Base-by-base conservation (phyloP, 2,329 filamentous ascomycete genomes). In the Exophiala xenobiotica region DNA sequence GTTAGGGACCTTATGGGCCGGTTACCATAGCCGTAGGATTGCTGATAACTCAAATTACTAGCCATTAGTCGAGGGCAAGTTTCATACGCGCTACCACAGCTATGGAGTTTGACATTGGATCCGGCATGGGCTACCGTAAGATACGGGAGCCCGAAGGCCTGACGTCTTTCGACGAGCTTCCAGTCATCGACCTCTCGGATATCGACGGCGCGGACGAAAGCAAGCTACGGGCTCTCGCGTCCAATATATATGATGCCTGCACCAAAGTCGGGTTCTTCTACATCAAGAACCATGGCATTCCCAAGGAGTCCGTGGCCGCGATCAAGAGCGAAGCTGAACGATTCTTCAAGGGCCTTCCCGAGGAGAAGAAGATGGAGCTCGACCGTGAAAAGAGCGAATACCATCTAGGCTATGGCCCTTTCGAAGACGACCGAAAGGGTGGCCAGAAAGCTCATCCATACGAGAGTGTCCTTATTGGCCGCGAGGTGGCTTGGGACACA, bases 201-300 rank as follows among this genome's bases (percentile, higher is more conserved):
- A 14, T 14, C 3, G 4, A 24, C 8, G 9, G 19, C n/a, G 3
- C 18, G 7, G 19, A 24, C 7, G 8, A 7, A n/a, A 11, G 6
- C 2, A 24, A 12, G 6, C 22, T 11, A 12, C 6, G 23, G 14
- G 19, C 3, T 11, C 9, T 40, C 9, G 38, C 22, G 9, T 12
- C 4, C 3, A 6, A 40, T 6, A 14, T 40, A 18, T 24, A 23
- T 12, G 50, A 56, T 16, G 53, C 53, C 14, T 55, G 48, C 18
- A 55, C 45, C n/a, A 41, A 46, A 6, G 42, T 58, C n/a, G 58
- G 57, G 6, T 60, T 61, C 45, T 61, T 61, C 31, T 60, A 61
- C 38, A 38, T 61, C 39, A 56, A 53, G 23, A 50, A 57, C 46
- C 58, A 61, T 45, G 58, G 52, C 8, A 50, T 61, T 16, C 52